These are phyloP conservation scores for Hygrocybe punicea DNA, from an alignment of 768 basidiomycete genomes.

Conservation along the genomic window DNA sequence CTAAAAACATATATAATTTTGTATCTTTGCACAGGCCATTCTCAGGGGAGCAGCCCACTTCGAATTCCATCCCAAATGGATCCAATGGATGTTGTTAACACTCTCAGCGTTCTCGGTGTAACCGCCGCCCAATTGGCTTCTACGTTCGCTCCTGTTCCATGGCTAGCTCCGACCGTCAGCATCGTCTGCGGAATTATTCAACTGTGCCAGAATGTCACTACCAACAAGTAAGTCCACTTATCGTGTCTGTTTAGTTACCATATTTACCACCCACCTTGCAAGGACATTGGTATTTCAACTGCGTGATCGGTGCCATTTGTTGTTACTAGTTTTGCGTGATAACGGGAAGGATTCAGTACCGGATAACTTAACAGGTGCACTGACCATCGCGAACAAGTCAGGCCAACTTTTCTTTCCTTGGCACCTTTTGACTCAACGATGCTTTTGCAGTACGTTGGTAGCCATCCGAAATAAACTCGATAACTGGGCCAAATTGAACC, in stretches of 20 bases:
- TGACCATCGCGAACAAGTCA: slow-evolving; percentile 33
- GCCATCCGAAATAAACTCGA: slow-evolving; percentile 41
- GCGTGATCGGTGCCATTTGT: slow-evolving; percentile 12
- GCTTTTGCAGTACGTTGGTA: slow-evolving; percentile 26
- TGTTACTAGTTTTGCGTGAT: slow-evolving; percentile 7
- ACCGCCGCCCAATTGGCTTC: slow-evolving; percentile 46
- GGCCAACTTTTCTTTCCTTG: slow-evolving; percentile 22
- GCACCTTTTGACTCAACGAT: not conserved
- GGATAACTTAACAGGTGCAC: slow-evolving; percentile 32
- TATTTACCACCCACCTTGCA: slow-evolving; percentile 5
- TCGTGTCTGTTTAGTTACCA: not conserved
- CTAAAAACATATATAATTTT: not conserved
- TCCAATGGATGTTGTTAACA: not conserved
- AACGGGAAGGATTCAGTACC: slow-evolving; percentile 33
- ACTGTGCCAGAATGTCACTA: slow-evolving; percentile 45
- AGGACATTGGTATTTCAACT: slow-evolving; percentile 10
- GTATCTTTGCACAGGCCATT: not conserved
- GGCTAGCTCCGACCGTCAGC: slow-evolving; percentile 42
- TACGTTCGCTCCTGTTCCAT: slow-evolving; percentile 48
- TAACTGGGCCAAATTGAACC: slow-evolving; percentile 41
- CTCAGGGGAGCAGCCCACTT: too few relatives aligned
- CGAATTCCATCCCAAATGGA: not conserved
- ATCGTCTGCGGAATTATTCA: slow-evolving; percentile 43
- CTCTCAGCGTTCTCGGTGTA: slow-evolving; percentile 23
- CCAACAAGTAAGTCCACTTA: slow-evolving; percentile 49